phyloP scores from a whole-genome alignment of 139 green algal species.

The Tetradesmus lagerheimii region DNA sequence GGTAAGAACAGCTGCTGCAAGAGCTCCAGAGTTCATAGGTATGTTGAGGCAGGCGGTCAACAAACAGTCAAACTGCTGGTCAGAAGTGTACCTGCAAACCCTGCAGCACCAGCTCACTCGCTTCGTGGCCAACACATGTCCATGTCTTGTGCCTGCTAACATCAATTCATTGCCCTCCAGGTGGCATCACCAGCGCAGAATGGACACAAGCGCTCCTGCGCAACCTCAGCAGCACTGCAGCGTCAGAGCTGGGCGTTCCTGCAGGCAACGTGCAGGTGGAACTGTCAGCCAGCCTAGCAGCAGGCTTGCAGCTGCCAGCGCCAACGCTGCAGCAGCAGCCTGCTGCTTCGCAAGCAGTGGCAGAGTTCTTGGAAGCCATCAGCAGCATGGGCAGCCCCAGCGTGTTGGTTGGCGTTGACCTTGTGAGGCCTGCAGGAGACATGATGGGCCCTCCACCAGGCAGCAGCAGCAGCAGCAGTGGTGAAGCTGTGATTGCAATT shows the following conservation, averaged over 20 bases:
- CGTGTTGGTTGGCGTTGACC: not conserved
- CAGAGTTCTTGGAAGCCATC: constrained; percentile 10
- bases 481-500: not conserved
- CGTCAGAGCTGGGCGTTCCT: not conserved
- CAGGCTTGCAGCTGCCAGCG: not conserved
- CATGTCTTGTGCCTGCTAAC: too few species aligned
- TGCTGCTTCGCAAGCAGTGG: not conserved
- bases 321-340: not conserved
- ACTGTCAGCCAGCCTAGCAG: not conserved
- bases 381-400: not conserved
- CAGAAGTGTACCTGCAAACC: too few species aligned
- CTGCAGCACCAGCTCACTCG: too few species aligned
- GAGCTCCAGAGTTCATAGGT: too few species aligned
- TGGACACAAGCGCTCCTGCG: not conserved
- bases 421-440: not conserved
- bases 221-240: not conserved
- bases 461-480: constrained; percentile 6
- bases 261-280: not conserved
- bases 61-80: not conserved
- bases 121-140: too few species aligned
- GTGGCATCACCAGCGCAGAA: not conserved
- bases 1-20: not conserved
- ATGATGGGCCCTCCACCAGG: not conserved
- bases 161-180: not conserved
- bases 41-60: too few species aligned